phyloP scores from a whole-genome alignment of 2,329 filamentous ascomycete genomes.

The Monosporascus sp. region DNA sequence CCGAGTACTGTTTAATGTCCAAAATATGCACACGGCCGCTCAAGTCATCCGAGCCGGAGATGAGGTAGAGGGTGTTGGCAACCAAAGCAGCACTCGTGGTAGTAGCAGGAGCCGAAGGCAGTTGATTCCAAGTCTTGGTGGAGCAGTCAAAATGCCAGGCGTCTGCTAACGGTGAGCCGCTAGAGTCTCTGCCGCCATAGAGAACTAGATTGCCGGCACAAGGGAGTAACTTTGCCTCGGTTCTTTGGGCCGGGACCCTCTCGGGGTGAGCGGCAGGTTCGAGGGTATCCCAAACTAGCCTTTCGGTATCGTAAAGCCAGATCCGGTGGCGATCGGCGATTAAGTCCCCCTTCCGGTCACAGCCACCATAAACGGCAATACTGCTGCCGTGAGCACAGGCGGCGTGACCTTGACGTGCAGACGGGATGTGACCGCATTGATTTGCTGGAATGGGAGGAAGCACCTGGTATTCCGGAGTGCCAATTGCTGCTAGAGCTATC shows the following conservation, averaged over 20 bases:
- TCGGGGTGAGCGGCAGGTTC: constrained; percentile 26
- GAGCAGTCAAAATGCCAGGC: constrained; percentile 46
- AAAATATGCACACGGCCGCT: constrained; percentile 32
- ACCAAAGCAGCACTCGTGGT: constrained; percentile 38
- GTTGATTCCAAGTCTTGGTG: constrained; percentile 42
- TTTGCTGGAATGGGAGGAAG: constrained; percentile 26
- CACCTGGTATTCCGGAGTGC: constrained; percentile 28
- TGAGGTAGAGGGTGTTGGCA: constrained; percentile 40
- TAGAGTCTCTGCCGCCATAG: constrained; percentile 36
- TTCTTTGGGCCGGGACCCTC: constrained; percentile 23
- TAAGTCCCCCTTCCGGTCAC: constrained; percentile 21
- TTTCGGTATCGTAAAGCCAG: constrained; percentile 34
- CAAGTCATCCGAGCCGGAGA: constrained; percentile 31
- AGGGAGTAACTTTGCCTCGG: constrained; percentile 30
- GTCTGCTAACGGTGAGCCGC: constrained; percentile 31
- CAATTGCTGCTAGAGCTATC: constrained; percentile 40
- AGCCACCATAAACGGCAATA: constrained; percentile 32
- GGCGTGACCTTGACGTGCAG: constrained; percentile 29
- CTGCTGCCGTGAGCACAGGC: constrained; percentile 28
- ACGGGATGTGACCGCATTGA: constrained; percentile 24
- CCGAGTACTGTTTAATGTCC: constrained; percentile 24
- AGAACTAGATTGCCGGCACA: constrained; percentile 43
- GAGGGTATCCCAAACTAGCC: constrained; percentile 28
- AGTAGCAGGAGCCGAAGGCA: constrained; percentile 37
- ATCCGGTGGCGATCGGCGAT: constrained; percentile 28